Conservation (phyloP, 805 yeast species). For the Yarrowia bubula region DNA sequence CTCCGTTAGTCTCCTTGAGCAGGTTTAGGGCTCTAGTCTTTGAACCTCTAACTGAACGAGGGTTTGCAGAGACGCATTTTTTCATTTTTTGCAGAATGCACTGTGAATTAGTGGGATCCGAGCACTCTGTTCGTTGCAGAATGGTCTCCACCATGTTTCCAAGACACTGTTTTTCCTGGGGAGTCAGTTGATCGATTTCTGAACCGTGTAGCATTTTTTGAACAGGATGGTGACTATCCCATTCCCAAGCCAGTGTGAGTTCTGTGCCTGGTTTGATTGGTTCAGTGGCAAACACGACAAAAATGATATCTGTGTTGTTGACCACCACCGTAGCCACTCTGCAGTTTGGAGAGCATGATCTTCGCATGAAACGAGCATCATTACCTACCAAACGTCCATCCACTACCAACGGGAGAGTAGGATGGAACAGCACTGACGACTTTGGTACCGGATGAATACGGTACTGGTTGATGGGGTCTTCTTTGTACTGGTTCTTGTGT, state of each 20-base stretch:
- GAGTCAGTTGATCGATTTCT: constrained; percentile 35
- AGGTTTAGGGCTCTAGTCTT: constrained; percentile 21
- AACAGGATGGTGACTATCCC: constrained; percentile 82
- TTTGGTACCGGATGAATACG: constrained; percentile 66
- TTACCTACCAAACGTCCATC: constrained; percentile 84
- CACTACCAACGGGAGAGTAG: constrained; percentile 60
- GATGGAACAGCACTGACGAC: constrained; percentile 54
- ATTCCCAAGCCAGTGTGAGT: constrained; percentile 79
- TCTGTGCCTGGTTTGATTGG: constrained; percentile 67
- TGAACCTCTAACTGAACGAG: constrained; percentile 18
- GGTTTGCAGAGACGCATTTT: constrained; percentile 29
- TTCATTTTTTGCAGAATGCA: constrained; percentile 35
- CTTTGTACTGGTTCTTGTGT: constrained; percentile 59
- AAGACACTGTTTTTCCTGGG: constrained; percentile 32
- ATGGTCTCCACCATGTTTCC: constrained; percentile 30
- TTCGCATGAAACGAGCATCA: constrained; percentile 67
- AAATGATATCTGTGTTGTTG: constrained; percentile 44
- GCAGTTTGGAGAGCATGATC: constrained; percentile 76
- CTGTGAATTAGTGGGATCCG: constrained; percentile 33
- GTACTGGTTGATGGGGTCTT: constrained; percentile 74
- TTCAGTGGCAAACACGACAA: constrained; percentile 55
- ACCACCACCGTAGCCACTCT: constrained; percentile 50
- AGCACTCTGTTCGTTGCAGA: constrained; percentile 37
- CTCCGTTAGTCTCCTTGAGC: constrained; percentile 19
- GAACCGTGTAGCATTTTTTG: constrained; percentile 49